Evolutionary conservation across 1,139 yeast genomes (phyloP), one percentile per base, ranked within the genome.

Genomic region (Sugiyamaella novakii): DNA sequence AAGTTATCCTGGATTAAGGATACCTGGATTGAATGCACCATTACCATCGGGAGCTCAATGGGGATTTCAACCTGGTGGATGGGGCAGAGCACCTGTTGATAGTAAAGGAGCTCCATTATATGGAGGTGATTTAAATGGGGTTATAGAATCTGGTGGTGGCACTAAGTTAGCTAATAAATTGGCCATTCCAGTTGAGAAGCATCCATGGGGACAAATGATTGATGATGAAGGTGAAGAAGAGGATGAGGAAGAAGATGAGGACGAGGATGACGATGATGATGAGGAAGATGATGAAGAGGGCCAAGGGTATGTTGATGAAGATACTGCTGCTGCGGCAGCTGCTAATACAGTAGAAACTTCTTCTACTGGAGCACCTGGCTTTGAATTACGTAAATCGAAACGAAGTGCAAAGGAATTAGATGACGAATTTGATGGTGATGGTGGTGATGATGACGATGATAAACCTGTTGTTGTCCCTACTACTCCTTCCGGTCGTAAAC

Each of bases 1-100:
- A 0, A 76, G 91, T 12, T 92, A 89, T 65, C 81, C 82, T 2
- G 75, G 80, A 29, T 70, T 87, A 63, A 67, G 74, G 27, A 78
- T 87, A 5, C 88, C 77, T 58, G 74, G 86, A 55, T 67, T 69
- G 42, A 78, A 76, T 53, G 70, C 70, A 0, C 70, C 73, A 2
- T 60, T 67, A 31, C 75, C 74, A 1, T 54, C 64, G 1, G 73
- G 71, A 10, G 69, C 71, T 5, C 68, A 64, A 43, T 68, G 69
- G 66, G 68, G 71, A 7, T 65, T 64, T 53, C 73, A 70, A 51
- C 70, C 74, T 3, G 73, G 75, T 37, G 72, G 72, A 6, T 73
- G 72, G 59, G 79, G 78, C 3, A 59, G 62, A 37, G 69, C 74
- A 15, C 72, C 71, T 5, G 52, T 61, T 14, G 69, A 67, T 43